A percentile compares a stretch with the other conserved stretches of the same genome.
phyloP scores from a whole-genome alignment of 352 stramenopile genomes.

The Globisporangium ultimum region DNA sequence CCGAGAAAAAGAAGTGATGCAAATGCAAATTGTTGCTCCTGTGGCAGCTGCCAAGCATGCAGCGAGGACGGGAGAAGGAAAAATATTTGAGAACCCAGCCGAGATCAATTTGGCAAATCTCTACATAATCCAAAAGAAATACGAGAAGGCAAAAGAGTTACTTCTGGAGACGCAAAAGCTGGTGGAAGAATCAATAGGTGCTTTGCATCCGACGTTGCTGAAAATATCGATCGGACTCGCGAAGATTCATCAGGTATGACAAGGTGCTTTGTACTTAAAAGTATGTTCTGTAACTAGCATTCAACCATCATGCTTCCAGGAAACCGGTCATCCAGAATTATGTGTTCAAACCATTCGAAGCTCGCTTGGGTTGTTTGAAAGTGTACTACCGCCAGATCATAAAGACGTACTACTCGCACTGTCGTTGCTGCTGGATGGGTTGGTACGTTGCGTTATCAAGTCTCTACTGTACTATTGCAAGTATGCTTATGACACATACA shows the following conservation, averaged over 20 bases:
- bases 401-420: conserved; percentile 39
- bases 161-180: conserved; percentile 28
- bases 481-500: too few species aligned
- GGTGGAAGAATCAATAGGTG: conserved; percentile 32
- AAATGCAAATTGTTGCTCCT: conserved; percentile 52
- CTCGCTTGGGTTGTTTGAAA: conserved; percentile 32
- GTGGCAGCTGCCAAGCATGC: conserved; percentile 47
- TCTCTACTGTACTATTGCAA: background rate
- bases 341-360: conserved; percentile 24
- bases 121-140: conserved; percentile 61
- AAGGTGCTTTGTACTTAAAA: background rate
- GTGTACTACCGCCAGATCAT: conserved; percentile 29
- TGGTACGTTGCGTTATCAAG: conserved; percentile 25
- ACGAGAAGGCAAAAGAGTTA: conserved; percentile 36
- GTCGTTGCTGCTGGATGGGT: conserved; percentile 32
- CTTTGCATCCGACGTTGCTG: conserved; percentile 50
- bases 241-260: conserved; percentile 24
- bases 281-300: background rate
- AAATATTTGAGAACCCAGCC: conserved; percentile 39
- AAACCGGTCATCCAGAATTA: conserved; percentile 20
- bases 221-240: conserved; percentile 48
- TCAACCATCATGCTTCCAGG: conserved; percentile 15
- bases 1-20: conserved; percentile 50
- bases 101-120: conserved; percentile 53
- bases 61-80: conserved; percentile 24